Base-by-base conservation (phyloP, 1,139 yeast genomes). In the Pneumocystis sp. region DNA sequence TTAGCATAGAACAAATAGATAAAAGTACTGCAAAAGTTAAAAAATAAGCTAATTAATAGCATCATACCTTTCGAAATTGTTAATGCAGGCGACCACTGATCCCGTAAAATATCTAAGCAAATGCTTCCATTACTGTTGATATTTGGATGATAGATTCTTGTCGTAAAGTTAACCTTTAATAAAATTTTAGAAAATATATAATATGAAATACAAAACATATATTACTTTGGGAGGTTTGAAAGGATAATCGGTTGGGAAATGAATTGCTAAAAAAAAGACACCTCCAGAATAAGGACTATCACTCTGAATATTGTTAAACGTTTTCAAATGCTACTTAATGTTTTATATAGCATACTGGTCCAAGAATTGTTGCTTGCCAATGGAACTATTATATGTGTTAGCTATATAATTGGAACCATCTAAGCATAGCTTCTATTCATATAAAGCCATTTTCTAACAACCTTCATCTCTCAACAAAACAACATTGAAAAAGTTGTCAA, bases 331-430 rank as follows among this genome's bases (percentile, higher is more conserved):
- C 15, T 34, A 8, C 25, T 6, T 40, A 62, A n/a, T 35, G 25
- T 40, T 15, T 25, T 15, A 17, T 5, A 21, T 6, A 31, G 39
- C 66, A 63, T 66, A 63, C 70, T 63, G 96, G 96, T 62, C 96
- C 96, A 93, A 89, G 87, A 76, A 89, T 89, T 67, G 96, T 89
- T 63, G 96, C 96, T 78, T 89, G 96, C 96, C 96, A 89, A 81
- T 89, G 96, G 80, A 86, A 89, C 65, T 67, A 21, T 15, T 25
- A 25, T 29, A 50, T 8, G 5, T 15, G 60, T 59, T 29, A 39
- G 64, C 59, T 39, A 59, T 60, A 37, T 19, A n/a, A n/a, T 61
- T n/a, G 19, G 25, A 25, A 5, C 39, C 50, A 12, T 6, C 10
- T 17, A 25, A 31, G 15, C n/a, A 59, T 59, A 21, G 19, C 25